Evolutionary conservation across 1,139 yeast species (phyloP), one percentile per base, ranked within the genome.

Genomic region (Nakaseomyces delphensis): DNA sequence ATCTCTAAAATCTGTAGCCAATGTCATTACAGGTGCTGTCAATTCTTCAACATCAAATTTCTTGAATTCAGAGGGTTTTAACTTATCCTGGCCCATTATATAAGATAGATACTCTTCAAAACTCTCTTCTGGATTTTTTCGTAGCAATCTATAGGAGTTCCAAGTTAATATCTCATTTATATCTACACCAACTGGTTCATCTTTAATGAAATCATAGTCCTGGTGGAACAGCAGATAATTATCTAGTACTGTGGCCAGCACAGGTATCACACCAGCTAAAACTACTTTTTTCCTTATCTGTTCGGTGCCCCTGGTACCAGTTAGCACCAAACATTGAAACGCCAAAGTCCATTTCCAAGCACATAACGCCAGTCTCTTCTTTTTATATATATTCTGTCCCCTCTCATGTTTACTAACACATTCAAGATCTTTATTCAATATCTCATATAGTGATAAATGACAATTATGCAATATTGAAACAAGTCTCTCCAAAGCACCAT

Each of bases 311-410:
- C 97, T 71, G 1, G 96, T 89, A 13, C 96, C 96, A 21, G 91
- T 77, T 47, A 87, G 73, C 1, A 89, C 95, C 47, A 91, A 67
- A 57, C 96, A 87, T 64, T 91, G 97, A 58, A 91, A 79, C 0
- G 96, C 86, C 46, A 91, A 67, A 5, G 95, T 85, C 98, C 98
- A 91, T 65, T 89, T 91, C 96, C 96, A 89, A 0, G 95, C 91
- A 14, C 79, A 73, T 45, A 84, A 66, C 19, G 81, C 71, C 48
- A 73, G 58, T 40, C 57, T 54, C 38, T 64, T 65, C 42, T 62
- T 62, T 43, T 57, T 60, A 35, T 51, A 54, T 13, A 64, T 51
- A 31, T 45, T 45, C 29, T 46, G 45, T 8, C 59, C 52, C 15
- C 50, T 46, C 9, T 46, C 46, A 33, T 50, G 50, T 28, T 45